Percentiles rank a stretch among this genome's conserved stretches.
Conservation (phyloP, 257 asterid species). For the Handroanthus guayacan region DNA sequence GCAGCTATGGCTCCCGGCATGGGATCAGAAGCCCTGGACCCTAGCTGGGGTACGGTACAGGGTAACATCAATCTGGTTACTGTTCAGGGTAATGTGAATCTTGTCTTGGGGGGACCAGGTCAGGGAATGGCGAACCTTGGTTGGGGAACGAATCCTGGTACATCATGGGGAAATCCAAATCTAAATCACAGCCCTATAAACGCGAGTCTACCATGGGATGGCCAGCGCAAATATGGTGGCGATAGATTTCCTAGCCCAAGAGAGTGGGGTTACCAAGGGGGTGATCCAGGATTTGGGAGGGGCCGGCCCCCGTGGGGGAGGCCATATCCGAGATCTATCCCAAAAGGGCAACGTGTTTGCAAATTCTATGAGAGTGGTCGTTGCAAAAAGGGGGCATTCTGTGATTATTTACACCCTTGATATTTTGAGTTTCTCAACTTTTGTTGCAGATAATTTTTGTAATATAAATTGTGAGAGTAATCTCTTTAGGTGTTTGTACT, state of each 20-base stretch:
- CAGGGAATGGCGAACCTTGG: constrained; percentile 61
- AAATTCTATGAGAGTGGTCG: constrained; percentile 85
- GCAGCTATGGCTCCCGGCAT: constrained; percentile 45
- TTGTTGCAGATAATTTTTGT: constrained; percentile 35
- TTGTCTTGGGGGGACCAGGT: constrained; percentile 64
- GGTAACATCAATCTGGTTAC: constrained; percentile 69
- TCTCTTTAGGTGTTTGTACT: neutral
- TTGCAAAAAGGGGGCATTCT: constrained; percentile 84
- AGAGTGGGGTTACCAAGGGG: constrained; percentile 69
- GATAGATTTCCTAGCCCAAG: constrained; percentile 69
- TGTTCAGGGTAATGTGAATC: constrained; percentile 69
- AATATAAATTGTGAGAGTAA: constrained; percentile 34
- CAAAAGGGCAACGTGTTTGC: constrained; percentile 79
- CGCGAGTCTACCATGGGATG: constrained; percentile 68
- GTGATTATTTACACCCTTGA: constrained; percentile 78
- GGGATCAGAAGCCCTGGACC: constrained; percentile 52
- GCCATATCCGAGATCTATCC: constrained; percentile 67
- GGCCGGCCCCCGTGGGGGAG: constrained; percentile 69
- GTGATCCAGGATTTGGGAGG: constrained; percentile 56
- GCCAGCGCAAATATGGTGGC: constrained; percentile 61
- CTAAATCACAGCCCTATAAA: constrained; percentile 48
- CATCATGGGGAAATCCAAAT: constrained; percentile 65
- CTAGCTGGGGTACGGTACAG: constrained; percentile 62
- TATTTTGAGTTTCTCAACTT: constrained; percentile 6
- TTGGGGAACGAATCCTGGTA: constrained; percentile 51